Base-by-base conservation (phyloP, 2,329 filamentous ascomycete species). In the Paracoccidioides lutzii region DNA sequence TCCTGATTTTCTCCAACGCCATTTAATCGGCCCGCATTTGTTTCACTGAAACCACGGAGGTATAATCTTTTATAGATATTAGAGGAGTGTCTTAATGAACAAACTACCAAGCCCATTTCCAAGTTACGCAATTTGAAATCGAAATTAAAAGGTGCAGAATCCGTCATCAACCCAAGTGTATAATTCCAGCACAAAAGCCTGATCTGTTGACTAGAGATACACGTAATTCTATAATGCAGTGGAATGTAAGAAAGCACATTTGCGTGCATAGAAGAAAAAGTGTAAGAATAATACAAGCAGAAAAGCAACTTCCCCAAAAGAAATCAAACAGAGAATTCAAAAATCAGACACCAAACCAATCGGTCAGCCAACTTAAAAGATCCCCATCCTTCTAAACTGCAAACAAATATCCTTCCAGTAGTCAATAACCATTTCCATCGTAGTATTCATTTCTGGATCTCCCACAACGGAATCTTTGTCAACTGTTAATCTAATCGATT, bases 351-450 rank as follows among this genome's bases (percentile, higher is more conserved):
- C 6, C 12, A 22, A 22, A 43, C 30, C n/a, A 53, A 33, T 15
- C 28, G 44, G 5, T 12, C 32, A 46, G 8, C n/a, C 30, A 41
- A 33, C 49, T 33, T 50, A 52, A 45, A 60, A 57, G 10, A 61
- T 51, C 51, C 64, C 62, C 67, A 66, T 69, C n/a, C 56, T 42
- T 53, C 61, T 60, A 43, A 73, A 55, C 50, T 70, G 67, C 22
- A 63, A 62, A 54, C 66, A 69, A 15, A 74, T 61, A 2, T 58
- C 61, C 9, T 63, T 64, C 71, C 71, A 74, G 54, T 67, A 59
- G 30, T 61, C 62, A 46, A 73, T 60, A 57, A 74, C 53, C 62
- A 72, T 64, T 32, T 53, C 59, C 51, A 64, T 63, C 33, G 72
- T 61, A 22, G 64, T 60, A 15, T 67, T 62, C 12, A 65, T 58